Base-by-base conservation (phyloP, 371 early-diverging fungal species). In the Apophysomyces elegans region DNA sequence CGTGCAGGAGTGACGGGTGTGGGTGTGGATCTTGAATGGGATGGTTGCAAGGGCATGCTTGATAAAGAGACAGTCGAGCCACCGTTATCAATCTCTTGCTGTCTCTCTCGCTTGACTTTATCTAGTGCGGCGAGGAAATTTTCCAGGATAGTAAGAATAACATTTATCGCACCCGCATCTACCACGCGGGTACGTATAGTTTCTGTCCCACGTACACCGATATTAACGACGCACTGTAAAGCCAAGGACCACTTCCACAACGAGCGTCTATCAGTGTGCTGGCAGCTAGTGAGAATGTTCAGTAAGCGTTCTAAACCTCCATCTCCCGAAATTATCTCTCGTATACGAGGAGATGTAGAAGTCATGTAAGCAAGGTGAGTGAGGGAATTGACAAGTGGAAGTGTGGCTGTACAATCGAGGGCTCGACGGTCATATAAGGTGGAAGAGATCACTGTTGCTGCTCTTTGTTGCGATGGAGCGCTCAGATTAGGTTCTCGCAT, bases 291-390 rank as follows among this genome's bases (percentile, higher is more conserved):
- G 36, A 95, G 80, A 43, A 94, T 91, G 26, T 87, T 84, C 46
- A 94, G 90, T 3, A 96, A 81, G 59, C 93, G 85, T 72, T 93
- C 92, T 47, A 96, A 80, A 7, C 93, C 96, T 26, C 96, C 96
- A 84, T 96, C 96, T 21, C 86, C 83, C n/a, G 90, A 86, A 46
- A 96, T 76, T 37, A 91, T 86, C 58, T 89, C 88, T 59, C 93
- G 89, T 37, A 94, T 91, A 38, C 90, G 83, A 32, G 90, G 88
- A 32, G 92, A 90, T 36, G 92, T 88, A 46, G 88, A 85, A 2
- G 94, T 94, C 75, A 94, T 84, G 73, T 91, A 91, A 61, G 87
- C 88, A 57, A 96, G 86, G 76, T 95, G 90, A 56, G 90, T 91
- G 14, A 96, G 85, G n/a, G 94, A 93, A 68, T 88, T 91, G 66